Conservation (phyloP, 1,284 basidiomycete species). For the Caloboletus firmus region DNA sequence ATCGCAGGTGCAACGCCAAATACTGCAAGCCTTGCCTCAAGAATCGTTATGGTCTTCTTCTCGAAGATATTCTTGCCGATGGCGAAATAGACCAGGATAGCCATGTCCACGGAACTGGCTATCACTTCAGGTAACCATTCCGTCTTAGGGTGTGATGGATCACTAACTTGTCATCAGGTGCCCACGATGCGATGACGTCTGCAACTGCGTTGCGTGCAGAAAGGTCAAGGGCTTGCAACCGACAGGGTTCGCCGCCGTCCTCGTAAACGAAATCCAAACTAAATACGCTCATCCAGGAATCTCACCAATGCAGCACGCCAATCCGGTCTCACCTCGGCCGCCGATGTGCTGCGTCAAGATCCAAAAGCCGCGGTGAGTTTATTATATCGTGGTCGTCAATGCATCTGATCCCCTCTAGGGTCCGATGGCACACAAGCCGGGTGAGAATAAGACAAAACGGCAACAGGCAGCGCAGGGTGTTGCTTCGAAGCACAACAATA, state of each 20-base stretch:
- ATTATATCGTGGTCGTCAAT: not conserved
- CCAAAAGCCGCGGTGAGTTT: constrained; percentile 35
- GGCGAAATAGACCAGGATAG: constrained; percentile 26
- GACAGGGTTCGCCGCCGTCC: constrained; percentile 45
- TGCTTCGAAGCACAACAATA: constrained; percentile 4
- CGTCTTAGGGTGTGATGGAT: constrained; percentile 10
- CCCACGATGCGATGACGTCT: constrained; percentile 61
- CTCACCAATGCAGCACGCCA: constrained; percentile 38
- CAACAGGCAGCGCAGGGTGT: constrained; percentile 5
- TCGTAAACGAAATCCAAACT: constrained; percentile 3
- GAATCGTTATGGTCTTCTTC: constrained; percentile 60
- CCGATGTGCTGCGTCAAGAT: constrained; percentile 40
- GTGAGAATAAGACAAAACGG: constrained; percentile 16
- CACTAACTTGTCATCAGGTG: constrained; percentile 47
- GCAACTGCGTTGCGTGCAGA: constrained; percentile 65
- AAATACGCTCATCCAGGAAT: constrained; percentile 32
- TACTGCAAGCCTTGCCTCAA: constrained; percentile 66
- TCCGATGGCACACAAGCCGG: constrained; percentile 34
- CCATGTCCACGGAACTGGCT: constrained; percentile 42
- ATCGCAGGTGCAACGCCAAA: constrained; percentile 51
- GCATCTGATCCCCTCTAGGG: constrained; percentile 23
- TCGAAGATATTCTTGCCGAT: constrained; percentile 46
- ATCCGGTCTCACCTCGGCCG: constrained; percentile 39
- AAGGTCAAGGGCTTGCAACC: constrained; percentile 60
- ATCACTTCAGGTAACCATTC: constrained; percentile 53